Percentiles rank a stretch among this genome's conserved stretches.
Conservation (phyloP, 2,329 filamentous ascomycete genomes). For the Paramyrothecium sp. region DNA sequence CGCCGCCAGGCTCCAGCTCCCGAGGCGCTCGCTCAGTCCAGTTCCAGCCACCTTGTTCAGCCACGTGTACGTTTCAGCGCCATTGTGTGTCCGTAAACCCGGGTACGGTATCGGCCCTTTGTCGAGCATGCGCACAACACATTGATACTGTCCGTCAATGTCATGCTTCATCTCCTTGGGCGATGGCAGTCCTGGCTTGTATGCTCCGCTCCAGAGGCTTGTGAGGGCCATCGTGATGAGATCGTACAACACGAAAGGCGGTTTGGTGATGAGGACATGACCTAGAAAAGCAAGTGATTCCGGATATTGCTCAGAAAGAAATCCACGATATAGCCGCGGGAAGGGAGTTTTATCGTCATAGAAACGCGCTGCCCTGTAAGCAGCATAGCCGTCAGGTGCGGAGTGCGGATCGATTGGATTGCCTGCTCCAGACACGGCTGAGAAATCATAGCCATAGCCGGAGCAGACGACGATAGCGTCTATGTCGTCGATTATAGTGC, state of each 20-base stretch:
- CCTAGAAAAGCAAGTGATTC: constrained; percentile 28
- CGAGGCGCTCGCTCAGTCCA: constrained; percentile 35
- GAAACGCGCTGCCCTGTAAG: too few species aligned
- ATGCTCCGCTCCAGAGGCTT: constrained; percentile 21
- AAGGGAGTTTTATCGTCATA: constrained; percentile 16
- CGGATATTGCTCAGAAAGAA: constrained; percentile 28
- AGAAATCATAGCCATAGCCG: constrained; percentile 28
- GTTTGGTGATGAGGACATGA: constrained; percentile 18
- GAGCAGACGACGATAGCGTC: constrained; percentile 31
- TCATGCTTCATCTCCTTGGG: too few species aligned
- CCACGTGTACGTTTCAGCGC: constrained; percentile 25
- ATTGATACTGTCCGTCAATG: constrained; percentile 20
- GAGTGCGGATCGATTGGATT: constrained; percentile 21
- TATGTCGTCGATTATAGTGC: constrained; percentile 25
- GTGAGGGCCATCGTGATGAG: constrained; percentile 27
- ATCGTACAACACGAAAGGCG: constrained; percentile 25
- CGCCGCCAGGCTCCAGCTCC: constrained; percentile 33
- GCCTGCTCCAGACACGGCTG: constrained; percentile 22
- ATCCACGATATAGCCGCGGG: constrained; percentile 25
- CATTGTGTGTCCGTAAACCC: constrained; percentile 17
- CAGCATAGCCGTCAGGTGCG: constrained; percentile 6
- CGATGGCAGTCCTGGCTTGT: constrained; percentile 16
- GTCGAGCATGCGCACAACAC: constrained; percentile 15
- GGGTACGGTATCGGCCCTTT: constrained; percentile 20
- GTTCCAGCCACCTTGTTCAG: constrained; percentile 41